Conservation (phyloP, 1,284 basidiomycete species). For the Moniliophthora roreri region DNA sequence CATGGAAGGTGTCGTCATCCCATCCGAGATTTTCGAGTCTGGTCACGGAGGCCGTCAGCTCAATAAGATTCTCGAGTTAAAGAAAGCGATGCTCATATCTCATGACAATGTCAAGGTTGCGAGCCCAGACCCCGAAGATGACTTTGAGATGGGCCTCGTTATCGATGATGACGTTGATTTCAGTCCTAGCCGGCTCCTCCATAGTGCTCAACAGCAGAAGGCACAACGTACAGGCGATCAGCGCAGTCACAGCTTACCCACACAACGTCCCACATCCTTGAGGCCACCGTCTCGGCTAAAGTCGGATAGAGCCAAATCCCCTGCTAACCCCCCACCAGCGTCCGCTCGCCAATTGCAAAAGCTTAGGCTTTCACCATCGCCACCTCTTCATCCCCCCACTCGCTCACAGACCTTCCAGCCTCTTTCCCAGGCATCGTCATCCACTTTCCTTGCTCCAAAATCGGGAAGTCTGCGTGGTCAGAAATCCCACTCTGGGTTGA, state of each 20-base stretch:
- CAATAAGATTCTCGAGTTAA: conserved; percentile 70
- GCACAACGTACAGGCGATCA: conserved; percentile 40
- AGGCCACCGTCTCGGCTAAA: conserved; percentile 63
- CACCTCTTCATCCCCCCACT: conserved; percentile 48
- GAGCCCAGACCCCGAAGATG: conserved; percentile 69
- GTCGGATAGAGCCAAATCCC: conserved; percentile 67
- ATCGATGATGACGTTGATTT: conserved; percentile 80
- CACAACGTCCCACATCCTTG: conserved; percentile 43
- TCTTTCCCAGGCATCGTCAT: conserved; percentile 48
- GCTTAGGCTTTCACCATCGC: conserved; percentile 64
- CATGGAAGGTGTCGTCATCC: conserved; percentile 78
- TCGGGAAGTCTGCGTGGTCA: conserved; percentile 73
- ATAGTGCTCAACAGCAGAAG: conserved; percentile 47
- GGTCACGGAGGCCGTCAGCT: conserved; percentile 65
- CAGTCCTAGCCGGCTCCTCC: conserved; percentile 68
- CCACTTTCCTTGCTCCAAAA: conserved; percentile 62
- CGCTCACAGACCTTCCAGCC: conserved; percentile 62
- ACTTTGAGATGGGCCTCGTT: conserved; percentile 79
- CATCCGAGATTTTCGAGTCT: conserved; percentile 69
- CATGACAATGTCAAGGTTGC: conserved; percentile 52
- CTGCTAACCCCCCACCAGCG: conserved; percentile 61
- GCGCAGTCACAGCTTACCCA: conserved; percentile 57
- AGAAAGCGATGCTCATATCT: conserved; percentile 58
- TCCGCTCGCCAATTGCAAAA: conserved; percentile 67
- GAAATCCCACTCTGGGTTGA: conserved; percentile 77